These are phyloP conservation scores for Colletotrichum chrysophilum DNA, from an alignment of 2,329 filamentous ascomycete species.

Conservation along the genomic window DNA sequence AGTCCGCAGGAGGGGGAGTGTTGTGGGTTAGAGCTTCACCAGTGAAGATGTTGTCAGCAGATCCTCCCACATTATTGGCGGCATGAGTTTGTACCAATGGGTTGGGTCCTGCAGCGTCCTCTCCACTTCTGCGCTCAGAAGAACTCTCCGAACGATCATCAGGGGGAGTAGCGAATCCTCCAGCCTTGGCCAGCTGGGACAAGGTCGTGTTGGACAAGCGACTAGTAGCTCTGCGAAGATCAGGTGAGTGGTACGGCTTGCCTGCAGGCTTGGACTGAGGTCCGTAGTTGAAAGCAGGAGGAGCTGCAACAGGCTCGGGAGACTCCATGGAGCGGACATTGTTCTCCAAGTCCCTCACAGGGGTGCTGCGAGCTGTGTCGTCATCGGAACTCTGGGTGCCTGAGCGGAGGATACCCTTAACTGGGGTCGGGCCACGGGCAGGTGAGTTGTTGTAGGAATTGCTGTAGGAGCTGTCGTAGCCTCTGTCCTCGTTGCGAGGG, in stretches of 20 bases:
- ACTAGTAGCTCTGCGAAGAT: constrained; percentile 81
- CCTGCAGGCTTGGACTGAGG: constrained; percentile 73
- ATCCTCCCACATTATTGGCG: constrained; percentile 53
- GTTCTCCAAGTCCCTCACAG: constrained; percentile 56
- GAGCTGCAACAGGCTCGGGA: constrained; percentile 77
- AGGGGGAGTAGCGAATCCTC: constrained; percentile 52
- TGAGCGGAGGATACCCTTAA: constrained; percentile 37
- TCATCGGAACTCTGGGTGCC: constrained; percentile 59
- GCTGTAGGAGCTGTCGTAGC: constrained; percentile 29
- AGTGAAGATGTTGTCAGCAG: constrained; percentile 60
- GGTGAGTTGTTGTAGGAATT: constrained; percentile 37
- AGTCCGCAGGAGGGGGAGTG: constrained; percentile 38
- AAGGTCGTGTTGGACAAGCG: constrained; percentile 84
- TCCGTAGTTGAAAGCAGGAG: constrained; percentile 80
- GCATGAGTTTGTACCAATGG: constrained; percentile 55
- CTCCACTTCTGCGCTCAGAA: constrained; percentile 35
- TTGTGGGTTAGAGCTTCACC: constrained; percentile 55
- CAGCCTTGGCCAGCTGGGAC: constrained; percentile 77
- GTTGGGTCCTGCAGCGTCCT: constrained; percentile 32
- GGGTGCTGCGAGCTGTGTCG: constrained; percentile 39
- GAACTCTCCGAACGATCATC: constrained; percentile 34
- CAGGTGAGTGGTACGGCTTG: constrained; percentile 75
- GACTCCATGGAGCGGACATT: constrained; percentile 60
- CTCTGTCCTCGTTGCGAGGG: constrained; percentile 26
- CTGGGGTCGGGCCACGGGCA: constrained; percentile 38